Conservation (phyloP, 805 yeast genomes). For the Zygosaccharomyces kombuchaensis region DNA sequence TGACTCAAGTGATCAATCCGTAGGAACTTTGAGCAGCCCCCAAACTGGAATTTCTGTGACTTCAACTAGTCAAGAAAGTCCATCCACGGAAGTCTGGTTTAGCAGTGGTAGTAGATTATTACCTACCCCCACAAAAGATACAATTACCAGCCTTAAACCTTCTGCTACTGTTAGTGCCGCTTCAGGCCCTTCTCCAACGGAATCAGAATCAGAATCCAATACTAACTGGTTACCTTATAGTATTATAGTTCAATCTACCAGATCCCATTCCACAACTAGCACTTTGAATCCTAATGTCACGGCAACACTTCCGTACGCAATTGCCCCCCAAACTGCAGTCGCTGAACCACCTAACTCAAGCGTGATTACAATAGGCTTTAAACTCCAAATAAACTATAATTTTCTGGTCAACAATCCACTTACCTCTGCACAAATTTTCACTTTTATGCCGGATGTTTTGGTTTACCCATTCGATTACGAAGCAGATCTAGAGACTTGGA, state of each 20-base stretch:
- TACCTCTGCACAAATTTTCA: slow-evolving; percentile 66
- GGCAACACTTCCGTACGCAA: slow-evolving; percentile 39
- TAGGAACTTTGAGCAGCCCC: not conserved
- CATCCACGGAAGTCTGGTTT: not conserved
- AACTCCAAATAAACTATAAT: slow-evolving; percentile 70
- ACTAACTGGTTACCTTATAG: slow-evolving; percentile 22
- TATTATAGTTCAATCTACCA: slow-evolving; percentile 19
- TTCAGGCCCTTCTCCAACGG: slow-evolving; percentile 22
- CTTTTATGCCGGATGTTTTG: slow-evolving; percentile 67
- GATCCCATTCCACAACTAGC: slow-evolving; percentile 39
- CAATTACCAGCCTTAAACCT: slow-evolving; percentile 18
- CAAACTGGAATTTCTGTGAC: not conserved
- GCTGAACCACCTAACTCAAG: slow-evolving; percentile 25
- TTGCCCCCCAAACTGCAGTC: slow-evolving; percentile 36
- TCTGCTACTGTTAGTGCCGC: slow-evolving; percentile 10
- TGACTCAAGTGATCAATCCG: not conserved
- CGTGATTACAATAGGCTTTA: slow-evolving; percentile 42
- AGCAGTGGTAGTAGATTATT: not conserved
- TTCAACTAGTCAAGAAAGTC: slow-evolving; percentile 12
- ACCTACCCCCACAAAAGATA: slow-evolving; percentile 16
- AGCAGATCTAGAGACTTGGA: slow-evolving; percentile 5
- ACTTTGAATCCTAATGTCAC: slow-evolving; percentile 30
- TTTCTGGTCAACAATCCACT: slow-evolving; percentile 77
- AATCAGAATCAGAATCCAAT: slow-evolving; percentile 12
- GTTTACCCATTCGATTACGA: slow-evolving; percentile 51